Evolutionary conservation across 2,329 filamentous ascomycete genomes (phyloP), one percentile per base, ranked within the genome.

Genomic region (Sporothrix mexicana): DNA sequence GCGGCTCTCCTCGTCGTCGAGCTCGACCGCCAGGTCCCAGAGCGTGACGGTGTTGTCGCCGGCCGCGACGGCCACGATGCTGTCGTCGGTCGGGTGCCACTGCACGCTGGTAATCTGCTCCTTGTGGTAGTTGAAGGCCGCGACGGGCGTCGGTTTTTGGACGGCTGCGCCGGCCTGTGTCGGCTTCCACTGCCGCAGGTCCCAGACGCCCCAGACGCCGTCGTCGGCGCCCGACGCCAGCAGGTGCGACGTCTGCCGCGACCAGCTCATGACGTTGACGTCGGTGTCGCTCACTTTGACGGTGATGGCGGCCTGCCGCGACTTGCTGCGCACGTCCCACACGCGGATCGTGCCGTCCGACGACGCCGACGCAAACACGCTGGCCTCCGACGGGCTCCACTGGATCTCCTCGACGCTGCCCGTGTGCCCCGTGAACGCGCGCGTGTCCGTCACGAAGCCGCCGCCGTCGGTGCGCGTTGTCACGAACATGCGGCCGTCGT

Each of bases 201-300:
- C 96, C 96, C 96, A 99, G 30, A 98, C 95, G 0, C 88, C 94
- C 94, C 95, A 98, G 70, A 92, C 90, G 51, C 96, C 96, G 79
- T 98, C 94, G 79, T 99, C 96, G 75, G 93, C 94, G 61, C 96
- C 96, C 0, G 95, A 94, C 1, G 95, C 95, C 49, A 99, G 90
- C 49, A 99, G 88, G 81, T 98, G 94, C 25, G 91, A 89, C 0
- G 95, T 97, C 82, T 95, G 91, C 61, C 88, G 89, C 51, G 94
- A 97, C 96, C 96, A 99, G 74, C 93, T 96, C 84, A 98, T 92
- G 74, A 99, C 96, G 80, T 99, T 99, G 79, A 98, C 93, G 79
- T 99, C 96, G 68, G 91, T 90, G 72, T 89, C 86, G 80, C 92
- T 96, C 76, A 96, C 91, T 79, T 94, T 89, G 73, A 98, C 92